These are phyloP conservation scores for Actinomucor elegans DNA, from an alignment of 371 early-diverging fungal genomes.

Conservation along the genomic window DNA sequence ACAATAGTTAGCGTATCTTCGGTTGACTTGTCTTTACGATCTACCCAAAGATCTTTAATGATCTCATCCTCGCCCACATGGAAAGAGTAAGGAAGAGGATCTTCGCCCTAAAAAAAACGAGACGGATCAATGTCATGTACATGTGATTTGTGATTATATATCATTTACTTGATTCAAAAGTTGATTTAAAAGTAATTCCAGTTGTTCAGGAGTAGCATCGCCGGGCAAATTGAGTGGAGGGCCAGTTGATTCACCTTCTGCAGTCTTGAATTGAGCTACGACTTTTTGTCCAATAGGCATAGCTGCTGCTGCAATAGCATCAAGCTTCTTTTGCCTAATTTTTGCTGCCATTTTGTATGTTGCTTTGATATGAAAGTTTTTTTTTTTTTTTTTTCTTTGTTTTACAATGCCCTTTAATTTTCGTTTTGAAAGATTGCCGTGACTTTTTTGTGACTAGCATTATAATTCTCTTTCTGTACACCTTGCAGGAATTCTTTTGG, in stretches of 20 bases:
- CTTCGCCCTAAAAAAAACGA: conserved; percentile 52
- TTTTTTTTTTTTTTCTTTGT: background rate
- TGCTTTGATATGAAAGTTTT: background rate
- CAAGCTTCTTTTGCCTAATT: conserved; percentile 31
- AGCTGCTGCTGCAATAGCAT: conserved; percentile 33
- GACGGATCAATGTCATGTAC: too few relatives aligned
- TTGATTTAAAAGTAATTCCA: conserved; percentile 86
- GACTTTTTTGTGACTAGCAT: too few relatives aligned
- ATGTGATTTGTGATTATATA: background rate
- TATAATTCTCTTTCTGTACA: too few relatives aligned
- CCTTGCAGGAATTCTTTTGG: too few relatives aligned
- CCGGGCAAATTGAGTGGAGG: conserved; percentile 87
- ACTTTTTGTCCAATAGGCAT: conserved; percentile 57
- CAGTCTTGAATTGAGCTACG: conserved; percentile 80
- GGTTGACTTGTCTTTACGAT: conserved; percentile 72
- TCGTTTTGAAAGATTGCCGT: too few relatives aligned
- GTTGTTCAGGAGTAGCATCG: conserved; percentile 82
- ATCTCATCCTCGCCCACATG: conserved; percentile 86
- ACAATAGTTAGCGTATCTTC: conserved; percentile 86
- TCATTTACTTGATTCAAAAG: conserved; percentile 76
- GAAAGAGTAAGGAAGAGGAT: conserved; percentile 91
- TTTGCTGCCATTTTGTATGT: conserved; percentile 29
- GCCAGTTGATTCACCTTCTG: conserved; percentile 80
- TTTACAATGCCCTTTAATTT: too few relatives aligned
- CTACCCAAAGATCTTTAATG: conserved; percentile 65